Conservation (phyloP, 1,284 basidiomycete species). For the Chalciporus piperatoides region DNA sequence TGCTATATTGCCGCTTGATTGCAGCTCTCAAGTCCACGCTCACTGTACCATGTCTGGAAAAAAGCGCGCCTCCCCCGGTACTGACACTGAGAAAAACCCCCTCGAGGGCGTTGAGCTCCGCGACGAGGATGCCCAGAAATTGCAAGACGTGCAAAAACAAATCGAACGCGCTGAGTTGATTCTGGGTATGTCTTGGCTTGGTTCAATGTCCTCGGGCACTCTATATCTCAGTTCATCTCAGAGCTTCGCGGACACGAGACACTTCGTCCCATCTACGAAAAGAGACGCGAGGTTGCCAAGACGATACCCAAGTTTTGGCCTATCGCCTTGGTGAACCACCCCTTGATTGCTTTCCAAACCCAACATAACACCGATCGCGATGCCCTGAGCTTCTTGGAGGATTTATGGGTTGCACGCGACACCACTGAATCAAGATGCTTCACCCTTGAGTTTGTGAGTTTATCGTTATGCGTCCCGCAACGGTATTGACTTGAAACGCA, state of each 20-base stretch:
- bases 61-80: conserved; percentile 73
- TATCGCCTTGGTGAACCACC: conserved; percentile 69
- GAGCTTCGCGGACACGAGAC: conserved; percentile 60
- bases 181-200: conserved; percentile 51
- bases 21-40: conserved; percentile 5
- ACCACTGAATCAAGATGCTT: conserved; percentile 65
- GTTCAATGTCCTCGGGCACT: background rate
- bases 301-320: conserved; percentile 75
- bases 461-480: background rate
- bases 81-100: conserved; percentile 64
- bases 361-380: conserved; percentile 69
- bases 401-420: conserved; percentile 74
- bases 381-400: conserved; percentile 73
- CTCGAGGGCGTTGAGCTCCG: conserved; percentile 61
- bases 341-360: conserved; percentile 54
- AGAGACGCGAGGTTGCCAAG: conserved; percentile 62
- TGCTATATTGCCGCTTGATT: background rate
- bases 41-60: conserved; percentile 42
- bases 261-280: conserved; percentile 59
- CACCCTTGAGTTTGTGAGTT: conserved; percentile 75
- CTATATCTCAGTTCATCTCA: conserved; percentile 30
- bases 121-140: conserved; percentile 65
- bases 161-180: conserved; percentile 63
- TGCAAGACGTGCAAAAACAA: conserved; percentile 60
- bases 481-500: conserved; percentile 30